phyloP scores from a whole-genome alignment of 1,139 yeast species.

The Candida buenavistaensis region DNA sequence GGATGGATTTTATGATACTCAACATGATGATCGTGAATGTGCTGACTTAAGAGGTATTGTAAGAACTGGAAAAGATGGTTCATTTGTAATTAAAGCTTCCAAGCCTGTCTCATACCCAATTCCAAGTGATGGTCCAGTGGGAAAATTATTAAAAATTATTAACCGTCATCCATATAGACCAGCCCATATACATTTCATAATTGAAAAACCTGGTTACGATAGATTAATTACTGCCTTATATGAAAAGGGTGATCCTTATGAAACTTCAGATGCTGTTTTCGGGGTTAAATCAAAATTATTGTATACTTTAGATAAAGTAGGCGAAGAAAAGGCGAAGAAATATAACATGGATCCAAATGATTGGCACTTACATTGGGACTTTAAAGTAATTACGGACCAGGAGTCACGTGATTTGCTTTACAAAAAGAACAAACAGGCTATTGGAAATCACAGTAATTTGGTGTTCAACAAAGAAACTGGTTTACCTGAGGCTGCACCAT shows the following conservation, averaged over 20 bases:
- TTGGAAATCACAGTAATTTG: conserved; percentile 13
- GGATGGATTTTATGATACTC: conserved; percentile 38
- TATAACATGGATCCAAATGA: conserved; percentile 22
- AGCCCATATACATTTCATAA: conserved; percentile 34
- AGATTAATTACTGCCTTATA: conserved; percentile 31
- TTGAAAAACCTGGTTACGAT: conserved; percentile 28
- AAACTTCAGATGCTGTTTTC: conserved; percentile 31
- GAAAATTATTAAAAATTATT: conserved; percentile 26
- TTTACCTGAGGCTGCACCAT: conserved; percentile 17
- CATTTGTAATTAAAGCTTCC: conserved; percentile 27
- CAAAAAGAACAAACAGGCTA: conserved; percentile 18
- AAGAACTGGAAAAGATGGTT: conserved; percentile 26
- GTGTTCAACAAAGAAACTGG: conserved; percentile 19
- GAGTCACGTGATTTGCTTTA: conserved; percentile 18
- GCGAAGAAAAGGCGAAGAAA: conserved; percentile 20
- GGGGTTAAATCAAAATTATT: conserved; percentile 24
- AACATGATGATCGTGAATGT: conserved; percentile 19
- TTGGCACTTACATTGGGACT: conserved; percentile 26
- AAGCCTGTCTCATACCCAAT: conserved; percentile 38
- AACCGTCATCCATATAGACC: conserved; percentile 40
- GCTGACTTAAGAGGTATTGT: conserved; percentile 36
- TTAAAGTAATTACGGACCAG: conserved; percentile 21
- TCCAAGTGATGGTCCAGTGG: conserved; percentile 43
- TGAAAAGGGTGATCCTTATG: conserved; percentile 29
- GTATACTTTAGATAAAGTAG: conserved; percentile 19